Percentiles rank a stretch among this genome's conserved stretches.
Evolutionary conservation across 1,284 basidiomycete species (phyloP).

Genomic region (Rhodotorula sp.): DNA sequence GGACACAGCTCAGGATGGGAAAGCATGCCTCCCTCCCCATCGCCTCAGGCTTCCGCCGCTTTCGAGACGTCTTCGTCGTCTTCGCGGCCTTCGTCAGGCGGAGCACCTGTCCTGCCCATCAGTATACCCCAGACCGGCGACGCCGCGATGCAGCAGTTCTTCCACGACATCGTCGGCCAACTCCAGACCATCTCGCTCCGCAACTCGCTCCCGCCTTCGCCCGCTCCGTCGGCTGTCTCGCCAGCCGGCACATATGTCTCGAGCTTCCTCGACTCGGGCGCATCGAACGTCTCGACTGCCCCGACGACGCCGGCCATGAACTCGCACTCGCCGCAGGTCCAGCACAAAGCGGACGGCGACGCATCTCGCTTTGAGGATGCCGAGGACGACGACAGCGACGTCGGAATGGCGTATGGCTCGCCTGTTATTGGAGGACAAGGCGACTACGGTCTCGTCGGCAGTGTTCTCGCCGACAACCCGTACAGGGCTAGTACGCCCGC

Average conservation of each 20-base stretch:
- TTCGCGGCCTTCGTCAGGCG: slow-evolving; percentile 12
- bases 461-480: slow-evolving; percentile 32
- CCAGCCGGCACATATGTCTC: slow-evolving; percentile 40
- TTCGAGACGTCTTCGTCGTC: slow-evolving; percentile 32
- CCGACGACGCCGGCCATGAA: slow-evolving; percentile 19
- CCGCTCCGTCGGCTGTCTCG: slow-evolving; percentile 25
- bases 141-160: slow-evolving; percentile 70
- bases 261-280: slow-evolving; percentile 24
- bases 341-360: slow-evolving; percentile 31
- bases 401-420: slow-evolving; percentile 35
- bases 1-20: slow-evolving; percentile 29
- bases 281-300: slow-evolving; percentile 12
- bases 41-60: slow-evolving; percentile 40
- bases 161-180: slow-evolving; percentile 75
- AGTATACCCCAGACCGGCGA: slow-evolving; percentile 60
- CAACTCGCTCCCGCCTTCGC: slow-evolving; percentile 30
- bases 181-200: slow-evolving; percentile 64
- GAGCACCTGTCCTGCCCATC: slow-evolving; percentile 42
- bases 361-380: slow-evolving; percentile 57
- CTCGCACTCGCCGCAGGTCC: background rate
- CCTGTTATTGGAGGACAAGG: background rate
- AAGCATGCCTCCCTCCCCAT: slow-evolving; percentile 35
- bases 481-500: slow-evolving; percentile 22
- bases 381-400: slow-evolving; percentile 54
- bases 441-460: slow-evolving; percentile 6